Conservation (phyloP, 441 rosid species). For the Biscutella laevigata region DNA sequence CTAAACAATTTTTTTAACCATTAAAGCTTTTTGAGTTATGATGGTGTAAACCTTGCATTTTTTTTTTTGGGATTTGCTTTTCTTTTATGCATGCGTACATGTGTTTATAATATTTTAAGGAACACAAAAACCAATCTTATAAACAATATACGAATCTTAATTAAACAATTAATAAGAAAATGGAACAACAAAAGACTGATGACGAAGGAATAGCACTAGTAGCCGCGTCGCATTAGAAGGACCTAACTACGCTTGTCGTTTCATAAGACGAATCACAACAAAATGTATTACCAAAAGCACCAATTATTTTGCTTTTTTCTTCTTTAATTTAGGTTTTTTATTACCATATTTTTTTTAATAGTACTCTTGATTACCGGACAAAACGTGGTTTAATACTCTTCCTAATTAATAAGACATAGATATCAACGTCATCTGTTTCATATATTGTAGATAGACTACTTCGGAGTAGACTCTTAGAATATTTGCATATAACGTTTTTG, state of each 20-base stretch:
- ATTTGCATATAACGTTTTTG: background rate
- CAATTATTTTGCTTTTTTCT: conserved; percentile 11
- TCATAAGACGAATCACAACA: conserved; percentile 23
- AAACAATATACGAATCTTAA: conserved; percentile 6
- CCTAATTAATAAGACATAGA: background rate
- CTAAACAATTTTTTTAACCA: too few species aligned
- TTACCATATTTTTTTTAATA: background rate
- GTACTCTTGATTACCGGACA: background rate
- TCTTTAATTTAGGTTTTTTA: too few species aligned
- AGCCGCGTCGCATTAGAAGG: conserved; percentile 30
- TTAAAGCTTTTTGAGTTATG: too few species aligned
- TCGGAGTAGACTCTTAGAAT: background rate
- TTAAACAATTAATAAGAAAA: background rate
- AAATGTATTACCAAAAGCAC: conserved; percentile 1
- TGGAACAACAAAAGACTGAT: conserved; percentile 14
- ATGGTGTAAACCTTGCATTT: too few species aligned
- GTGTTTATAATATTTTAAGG: conserved; percentile 12
- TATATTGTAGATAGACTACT: background rate
- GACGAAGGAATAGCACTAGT: conserved; percentile 23
- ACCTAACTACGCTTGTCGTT: conserved; percentile 31
- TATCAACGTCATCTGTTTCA: background rate
- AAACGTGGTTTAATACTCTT: background rate
- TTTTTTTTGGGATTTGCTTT: too few species aligned
- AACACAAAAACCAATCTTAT: conserved; percentile 18
- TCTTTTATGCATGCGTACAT: background rate